Evolutionary conservation across 1,284 basidiomycete genomes (phyloP), one percentile per base, ranked within the genome.

Genomic region (Malassezia globosa): DNA sequence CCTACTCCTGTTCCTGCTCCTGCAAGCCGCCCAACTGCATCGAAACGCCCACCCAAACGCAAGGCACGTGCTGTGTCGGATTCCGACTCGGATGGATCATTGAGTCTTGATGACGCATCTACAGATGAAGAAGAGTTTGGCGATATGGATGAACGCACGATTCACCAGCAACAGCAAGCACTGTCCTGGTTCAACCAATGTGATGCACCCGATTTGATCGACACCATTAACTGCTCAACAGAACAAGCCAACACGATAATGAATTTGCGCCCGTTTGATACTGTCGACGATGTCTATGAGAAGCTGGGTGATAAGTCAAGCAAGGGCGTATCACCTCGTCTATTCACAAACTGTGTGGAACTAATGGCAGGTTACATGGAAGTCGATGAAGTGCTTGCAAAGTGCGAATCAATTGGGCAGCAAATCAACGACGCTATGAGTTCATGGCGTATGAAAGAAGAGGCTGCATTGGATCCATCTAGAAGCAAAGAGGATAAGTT

Each of bases 301-400:
- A 61, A 60, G 44, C 76, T 95, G 41, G 82, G 81, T 39, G 72
- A 72, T 48, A 89, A 85, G 70, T 85, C 88, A 72, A 87, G 87
- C 73, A 89, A 88, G 64, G 90, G 90, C 16, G 83, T 97, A 58
- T 89, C 87, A 51, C 79, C 84, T 50, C 82, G 84, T 51, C 78
- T 97, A 67, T 88, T 96, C 68, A 85, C 90, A 62, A 86, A 92
- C 58, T 90, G 86, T 69, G 80, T 81, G 45, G 80, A 82, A 43
- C 85, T 96, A 60, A 85, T 95, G 73, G 78, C 82, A 18, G 68
- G 88, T 2, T 97, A 95, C 67, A 81, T 82, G 16, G 81, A 83
- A 48, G 90, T 97, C 46, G 94, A 99, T 72, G 78, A 78, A 55
- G 83, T 96, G 56, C 79, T 99, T 13, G 81, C 82, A 66, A 80